These are phyloP conservation scores for Skeletonema potamos DNA, from an alignment of 108 stramenopile species.

Conservation along the genomic window DNA sequence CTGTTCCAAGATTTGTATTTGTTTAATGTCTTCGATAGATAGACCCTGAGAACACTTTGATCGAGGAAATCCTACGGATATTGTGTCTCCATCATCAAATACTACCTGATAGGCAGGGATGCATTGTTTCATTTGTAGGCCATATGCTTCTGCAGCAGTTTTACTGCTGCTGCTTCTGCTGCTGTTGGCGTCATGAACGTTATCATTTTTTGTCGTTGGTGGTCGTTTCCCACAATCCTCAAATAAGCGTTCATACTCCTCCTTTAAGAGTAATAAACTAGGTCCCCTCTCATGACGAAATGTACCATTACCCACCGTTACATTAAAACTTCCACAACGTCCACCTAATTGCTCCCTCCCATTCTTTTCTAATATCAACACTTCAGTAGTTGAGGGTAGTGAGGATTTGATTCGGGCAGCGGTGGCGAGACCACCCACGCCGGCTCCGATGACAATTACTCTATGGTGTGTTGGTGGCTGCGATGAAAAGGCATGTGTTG, in stretches of 20 bases:
- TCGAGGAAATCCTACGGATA: slow-evolving; percentile 71
- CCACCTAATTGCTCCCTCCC: slow-evolving; percentile 43
- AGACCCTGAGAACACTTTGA: neutral
- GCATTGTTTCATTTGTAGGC: slow-evolving; percentile 69
- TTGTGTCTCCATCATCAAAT: slow-evolving; percentile 75
- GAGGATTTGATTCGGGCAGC: slow-evolving; percentile 53
- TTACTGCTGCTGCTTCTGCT: too few species aligned
- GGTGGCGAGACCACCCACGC: slow-evolving; percentile 57
- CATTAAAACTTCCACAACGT: slow-evolving; percentile 59
- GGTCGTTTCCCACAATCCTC: slow-evolving; percentile 32
- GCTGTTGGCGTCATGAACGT: too few species aligned
- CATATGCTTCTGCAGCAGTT: slow-evolving; percentile 48
- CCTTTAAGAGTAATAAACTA: slow-evolving; percentile 61
- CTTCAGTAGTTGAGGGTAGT: slow-evolving; percentile 5
- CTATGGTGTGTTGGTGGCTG: neutral
- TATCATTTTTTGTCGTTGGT: neutral
- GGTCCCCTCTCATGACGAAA: slow-evolving; percentile 87
- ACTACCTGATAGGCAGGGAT: slow-evolving; percentile 82
- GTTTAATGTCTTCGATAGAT: slow-evolving; percentile 8
- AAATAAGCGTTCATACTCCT: slow-evolving; percentile 67
- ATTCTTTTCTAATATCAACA: slow-evolving; percentile 65
- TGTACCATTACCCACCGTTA: slow-evolving; percentile 36
- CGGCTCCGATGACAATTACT: slow-evolving; percentile 57
- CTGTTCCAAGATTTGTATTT: slow-evolving; percentile 19
- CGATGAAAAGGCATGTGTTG: neutral